Evolutionary conservation across 1,139 yeast genomes (phyloP), one percentile per base, ranked within the genome.

Genomic region (Yamadazyma conglobata): DNA sequence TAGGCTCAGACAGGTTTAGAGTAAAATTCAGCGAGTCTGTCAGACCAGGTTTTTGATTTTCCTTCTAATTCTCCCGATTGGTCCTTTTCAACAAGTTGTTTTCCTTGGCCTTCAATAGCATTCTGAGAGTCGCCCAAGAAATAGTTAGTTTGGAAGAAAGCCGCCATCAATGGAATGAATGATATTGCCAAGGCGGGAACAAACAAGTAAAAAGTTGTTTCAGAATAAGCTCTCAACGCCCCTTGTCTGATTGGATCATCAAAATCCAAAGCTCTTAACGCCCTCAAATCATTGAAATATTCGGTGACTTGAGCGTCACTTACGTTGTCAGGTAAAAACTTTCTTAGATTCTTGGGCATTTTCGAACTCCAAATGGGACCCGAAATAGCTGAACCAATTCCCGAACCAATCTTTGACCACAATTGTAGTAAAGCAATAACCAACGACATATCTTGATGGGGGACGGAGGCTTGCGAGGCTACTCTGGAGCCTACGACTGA

Each of bases 351-450:
- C 16, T 29, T 37, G 9, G 72, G 72, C 30, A 70, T 40, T 19
- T 56, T 48, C 22, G 63, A 54, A 14, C 66, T 54, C 75, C 76
- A 70, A 22, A 70, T 56, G 10, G 71, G 70, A 33, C 70, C 73
- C 15, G 73, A 59, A 24, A 70, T 52, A 5, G 74, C 59, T 27
- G 55, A 46, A 8, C 76, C 76, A 30, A 71, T 47, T 8, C 70
- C 68, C 26, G 56, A 44, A 23, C 76, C 77, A 36, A 71, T 58
- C 25, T 56, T 51, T 34, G 63, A 58, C 48, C 62, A 56, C 22
- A 74, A 50, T 10, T 56, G 42, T 34, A 69, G 54, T 15, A 70
- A 43, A 2, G 74, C 58, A 31, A 72, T 69, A 17, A 64, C 57
- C 20, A 64, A 50, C 4, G 71, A 70, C 54, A 69, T 48, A 46